Evolutionary conservation across 345 rosid genomes (phyloP).

Genomic region (Lepidium sativum): DNA sequence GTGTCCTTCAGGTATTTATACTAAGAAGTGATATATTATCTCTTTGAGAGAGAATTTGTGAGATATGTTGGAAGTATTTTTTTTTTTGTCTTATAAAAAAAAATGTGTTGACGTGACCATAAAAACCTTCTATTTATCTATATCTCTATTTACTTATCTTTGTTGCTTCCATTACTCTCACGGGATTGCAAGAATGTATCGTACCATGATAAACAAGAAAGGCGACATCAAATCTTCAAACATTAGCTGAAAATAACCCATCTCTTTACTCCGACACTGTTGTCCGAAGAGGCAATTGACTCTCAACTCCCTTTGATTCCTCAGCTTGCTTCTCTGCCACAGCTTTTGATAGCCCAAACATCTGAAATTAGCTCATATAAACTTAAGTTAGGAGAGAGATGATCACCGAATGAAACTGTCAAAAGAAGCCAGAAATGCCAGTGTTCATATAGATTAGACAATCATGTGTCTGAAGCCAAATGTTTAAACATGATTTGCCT

Average conservation of each 20-base stretch:
- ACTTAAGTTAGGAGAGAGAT: background rate
- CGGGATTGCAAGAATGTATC: background rate
- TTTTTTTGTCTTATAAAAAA: too few relatives aligned
- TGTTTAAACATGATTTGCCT: background rate
- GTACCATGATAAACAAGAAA: background rate
- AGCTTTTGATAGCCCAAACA: constrained; percentile 79
- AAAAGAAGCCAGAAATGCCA: background rate
- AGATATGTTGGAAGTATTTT: too few relatives aligned
- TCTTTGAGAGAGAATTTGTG: too few relatives aligned
- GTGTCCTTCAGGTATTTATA: too few relatives aligned
- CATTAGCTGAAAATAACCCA: background rate
- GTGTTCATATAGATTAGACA: background rate
- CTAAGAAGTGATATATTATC: too few relatives aligned
- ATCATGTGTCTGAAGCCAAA: background rate
- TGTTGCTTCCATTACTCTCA: too few relatives aligned
- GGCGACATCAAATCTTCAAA: background rate
- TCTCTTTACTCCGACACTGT: constrained; percentile 34
- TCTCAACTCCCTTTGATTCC: constrained; percentile 55
- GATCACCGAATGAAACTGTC: background rate
- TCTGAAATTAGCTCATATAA: constrained; percentile 32
- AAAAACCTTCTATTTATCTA: background rate
- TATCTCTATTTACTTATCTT: too few relatives aligned
- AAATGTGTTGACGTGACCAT: background rate
- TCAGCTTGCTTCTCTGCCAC: constrained; percentile 54
- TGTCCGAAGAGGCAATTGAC: constrained; percentile 53